phyloP scores from a whole-genome alignment of 345 rosid species.

The Eucalyptus rudis region DNA sequence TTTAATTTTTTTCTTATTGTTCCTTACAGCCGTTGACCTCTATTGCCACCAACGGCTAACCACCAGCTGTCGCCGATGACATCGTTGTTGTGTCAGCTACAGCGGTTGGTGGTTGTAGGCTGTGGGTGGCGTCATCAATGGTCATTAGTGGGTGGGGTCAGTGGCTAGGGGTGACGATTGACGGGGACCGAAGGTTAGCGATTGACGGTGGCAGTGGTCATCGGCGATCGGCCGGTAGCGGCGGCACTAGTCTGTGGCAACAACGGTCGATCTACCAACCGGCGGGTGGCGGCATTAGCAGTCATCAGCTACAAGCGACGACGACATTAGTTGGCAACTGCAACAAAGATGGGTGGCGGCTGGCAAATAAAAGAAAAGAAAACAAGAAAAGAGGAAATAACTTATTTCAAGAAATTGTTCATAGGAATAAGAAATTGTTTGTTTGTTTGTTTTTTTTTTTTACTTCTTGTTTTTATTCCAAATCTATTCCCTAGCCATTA shows the following conservation, averaged over 20 bases:
- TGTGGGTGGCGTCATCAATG: accelerated
- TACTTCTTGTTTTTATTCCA: too few species aligned
- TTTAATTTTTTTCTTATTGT: too few species aligned
- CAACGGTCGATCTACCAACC: accelerated
- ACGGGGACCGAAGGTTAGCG: accelerated
- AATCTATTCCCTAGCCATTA: accelerated
- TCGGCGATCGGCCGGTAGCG: accelerated
- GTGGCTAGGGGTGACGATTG: accelerated
- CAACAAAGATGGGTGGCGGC: too few species aligned
- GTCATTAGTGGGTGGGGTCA: too few species aligned
- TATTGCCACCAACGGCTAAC: accelerated
- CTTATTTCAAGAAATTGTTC: too few species aligned
- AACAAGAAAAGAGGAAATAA: too few species aligned
- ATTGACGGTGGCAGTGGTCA: accelerated
- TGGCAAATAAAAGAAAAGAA: too few species aligned
- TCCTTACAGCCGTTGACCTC: accelerated
- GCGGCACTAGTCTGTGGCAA: accelerated
- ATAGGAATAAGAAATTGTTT: too few species aligned
- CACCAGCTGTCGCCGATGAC: accelerated
- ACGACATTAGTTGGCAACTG: accelerated
- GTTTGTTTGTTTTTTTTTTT: too few species aligned
- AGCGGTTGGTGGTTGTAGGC: accelerated
- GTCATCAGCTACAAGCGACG: accelerated
- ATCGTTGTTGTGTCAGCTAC: accelerated
- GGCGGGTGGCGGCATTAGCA: accelerated